Conservation (phyloP, 176 grass and related monocot species). For the Sorghum bicolor region Sorghum_bicolor_NCBIv3 NC_012870.2:66889501-66890000, state of each 20-base stretch:
- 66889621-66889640: not conserved
- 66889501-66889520: slow-evolving; percentile 3
- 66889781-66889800: slow-evolving; percentile 12
- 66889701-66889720: not conserved
- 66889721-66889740: slow-evolving; percentile 8
- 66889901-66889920: not conserved
- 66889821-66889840: slow-evolving; percentile 6
- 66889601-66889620: slow-evolving; percentile 12
- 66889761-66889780: slow-evolving; percentile 13
- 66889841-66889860: slow-evolving; percentile 5
- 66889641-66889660: not conserved
- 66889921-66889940: not conserved
- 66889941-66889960: not conserved
- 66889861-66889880: not conserved
- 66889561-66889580: not conserved
- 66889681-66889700: not conserved
- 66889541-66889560: not conserved
- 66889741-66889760: not conserved
- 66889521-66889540: slow-evolving; percentile 3
- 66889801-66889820: slow-evolving; percentile 21
- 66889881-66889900: not conserved
- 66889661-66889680: not conserved
- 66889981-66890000: not conserved
- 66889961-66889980: slow-evolving; percentile 8
- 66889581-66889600: slow-evolving; percentile 10